Base-by-base conservation (phyloP, 768 basidiomycete species). In the Hericium alpestre region DNA sequence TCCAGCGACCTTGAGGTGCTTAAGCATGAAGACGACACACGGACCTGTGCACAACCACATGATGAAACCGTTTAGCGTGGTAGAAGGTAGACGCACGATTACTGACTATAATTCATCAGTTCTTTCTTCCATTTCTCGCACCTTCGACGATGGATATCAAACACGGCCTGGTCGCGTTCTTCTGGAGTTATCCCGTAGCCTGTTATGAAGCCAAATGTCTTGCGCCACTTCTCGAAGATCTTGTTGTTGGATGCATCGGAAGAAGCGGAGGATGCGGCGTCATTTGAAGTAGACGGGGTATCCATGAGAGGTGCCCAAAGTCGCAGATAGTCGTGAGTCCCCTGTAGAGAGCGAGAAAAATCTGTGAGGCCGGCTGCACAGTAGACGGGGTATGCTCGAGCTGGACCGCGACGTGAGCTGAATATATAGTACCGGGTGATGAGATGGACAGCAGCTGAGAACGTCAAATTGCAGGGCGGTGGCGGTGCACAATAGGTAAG, bases 1-100 rank as follows among this genome's bases (percentile, higher is more conserved):
- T 3, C 90, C 87, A 7, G 83, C 81, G 1, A 86, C 75, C 59
- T 80, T 74, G n/a, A 97, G 79, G 65, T 96, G 93, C 65, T 92
- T 86, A 39, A 93, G 76, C 86, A 99, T 91, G 72, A 97, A 96
- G 9, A 85, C 80, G 1, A 97, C 80, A 3, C 83, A 73, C 11
- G 93, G 93, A 66, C 92, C 94, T 96, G 57, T 8, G 7, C 2
- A 46, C 16, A 18, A 18, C 25, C 43, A 46, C 20, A n/a, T 46
- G 20, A n/a, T n/a, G 20, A 46, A 46, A 20, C 9, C 16, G 20
- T 46, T 18, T 46, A 11, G n/a, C 20, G 43, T n/a, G 12, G 18
- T n/a, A 51, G 40, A 12, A 7, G 4, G 2, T 8, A 25, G 20
- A 49, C 25, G 56, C 32, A 40, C 39, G 12, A 43, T 32, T 59